Evolutionary conservation across 2,329 filamentous ascomycete species (phyloP), one percentile per base, ranked within the genome.

Genomic region (Diaporthe humulicola): DNA sequence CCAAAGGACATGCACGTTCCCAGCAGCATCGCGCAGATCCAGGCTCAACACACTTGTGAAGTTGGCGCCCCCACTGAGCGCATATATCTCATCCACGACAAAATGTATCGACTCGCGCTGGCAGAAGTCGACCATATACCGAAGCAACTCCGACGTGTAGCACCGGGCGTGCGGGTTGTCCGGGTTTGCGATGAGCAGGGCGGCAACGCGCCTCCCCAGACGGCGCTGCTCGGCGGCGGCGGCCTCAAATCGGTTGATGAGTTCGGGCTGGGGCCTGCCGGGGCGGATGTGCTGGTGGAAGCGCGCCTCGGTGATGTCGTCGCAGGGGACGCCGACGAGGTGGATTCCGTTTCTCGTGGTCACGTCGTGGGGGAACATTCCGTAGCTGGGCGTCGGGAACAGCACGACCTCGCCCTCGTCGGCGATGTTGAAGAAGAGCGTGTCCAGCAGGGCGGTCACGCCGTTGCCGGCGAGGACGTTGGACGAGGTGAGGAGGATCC

Each of bases 21-120:
- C 71, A 19, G 69, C 42, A n/a, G 52, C 60, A 14, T 70, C 74
- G 19, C 57, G 58, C 74, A 74, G 33, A 15, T 74, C 72, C 33
- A 74, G 33, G 14, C 50, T 74, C 57, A 74, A 69, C 15, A 74
- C 72, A 36, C 71, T 74, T 28, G 66, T 74, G 22, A 75, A 75
- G 2, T 48, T 33, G 19, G 30, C 38, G 9, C 71, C 66, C 5
- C 71, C 71, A 19, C 71, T 75, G 12, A 75, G 73, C 22, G 75
- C 75, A 12, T 76, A 76, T 25, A 76, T 57, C 61, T 76, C 75
- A 36, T 76, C 75, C 14, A 70, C 73, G 7, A 76, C 73, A 38
- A 76, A 57, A 22, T 76, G 75, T 17, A 75, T 38, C n/a, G 42
- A n/a, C 67, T 76, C 30, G 17, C 45, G 30, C 69, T 58, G 57